Conservation (phyloP, 2,329 filamentous ascomycete species). For the Myriosclerotinia scirpicola region DNA sequence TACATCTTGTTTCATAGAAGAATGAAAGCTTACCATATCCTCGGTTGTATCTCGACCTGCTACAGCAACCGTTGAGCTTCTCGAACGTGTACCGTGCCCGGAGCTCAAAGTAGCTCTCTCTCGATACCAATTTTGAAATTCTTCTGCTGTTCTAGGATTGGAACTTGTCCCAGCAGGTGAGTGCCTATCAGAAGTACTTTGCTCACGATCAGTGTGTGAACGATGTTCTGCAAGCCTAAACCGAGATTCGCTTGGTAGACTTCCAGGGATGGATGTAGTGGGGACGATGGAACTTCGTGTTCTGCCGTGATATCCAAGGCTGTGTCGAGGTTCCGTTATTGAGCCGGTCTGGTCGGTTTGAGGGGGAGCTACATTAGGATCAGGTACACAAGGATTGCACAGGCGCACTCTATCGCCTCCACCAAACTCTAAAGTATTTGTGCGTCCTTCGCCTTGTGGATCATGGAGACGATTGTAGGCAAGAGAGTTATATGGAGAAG, state of each 20-base stretch:
- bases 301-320: conserved; percentile 26
- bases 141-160: conserved; percentile 14
- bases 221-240: conserved; percentile 18
- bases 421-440: conserved; percentile 46
- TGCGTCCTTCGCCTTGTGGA: conserved; percentile 29
- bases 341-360: conserved; percentile 30
- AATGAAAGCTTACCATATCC: conserved; percentile 22
- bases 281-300: conserved; percentile 21
- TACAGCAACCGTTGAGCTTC: conserved; percentile 22
- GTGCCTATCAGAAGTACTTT: neutral
- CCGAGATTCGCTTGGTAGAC: conserved; percentile 15
- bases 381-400: conserved; percentile 72
- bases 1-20: neutral
- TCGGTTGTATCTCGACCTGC: conserved; percentile 17
- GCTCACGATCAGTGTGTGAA: conserved; percentile 13
- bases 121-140: conserved; percentile 22
- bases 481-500: conserved; percentile 23
- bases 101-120: conserved; percentile 11
- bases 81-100: conserved; percentile 13
- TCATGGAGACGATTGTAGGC: conserved; percentile 27
- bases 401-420: conserved; percentile 68
- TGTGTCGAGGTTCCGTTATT: conserved; percentile 20
- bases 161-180: neutral
- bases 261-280: conserved; percentile 7
- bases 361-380: conserved; percentile 62